These are phyloP conservation scores for Penicillium sp. DNA, from an alignment of 2,329 filamentous ascomycete genomes.

Conservation along the genomic window DNA sequence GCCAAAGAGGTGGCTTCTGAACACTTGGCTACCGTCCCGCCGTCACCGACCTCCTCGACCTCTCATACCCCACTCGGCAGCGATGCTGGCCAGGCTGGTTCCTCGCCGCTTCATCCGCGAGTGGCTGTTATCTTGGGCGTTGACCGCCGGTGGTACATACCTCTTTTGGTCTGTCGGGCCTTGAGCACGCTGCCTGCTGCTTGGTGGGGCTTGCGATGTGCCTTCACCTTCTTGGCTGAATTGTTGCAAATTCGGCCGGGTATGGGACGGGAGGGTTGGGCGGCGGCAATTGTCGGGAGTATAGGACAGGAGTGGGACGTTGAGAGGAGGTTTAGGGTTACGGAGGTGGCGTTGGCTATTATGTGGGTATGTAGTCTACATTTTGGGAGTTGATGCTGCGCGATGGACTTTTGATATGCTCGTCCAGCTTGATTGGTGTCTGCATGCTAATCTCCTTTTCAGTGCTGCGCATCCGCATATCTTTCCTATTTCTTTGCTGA, in stretches of 20 bases:
- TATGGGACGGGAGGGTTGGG: conserved; percentile 41
- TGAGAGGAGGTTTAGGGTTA: conserved; percentile 53
- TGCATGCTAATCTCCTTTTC: conserved; percentile 6
- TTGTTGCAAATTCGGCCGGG: conserved; percentile 50
- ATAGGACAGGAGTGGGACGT: conserved; percentile 43
- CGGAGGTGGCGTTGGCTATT: conserved; percentile 66
- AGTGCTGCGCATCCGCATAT: conserved; percentile 71
- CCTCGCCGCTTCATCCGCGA: conserved; percentile 61
- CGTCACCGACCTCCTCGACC: conserved; percentile 29
- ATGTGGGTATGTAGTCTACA: conserved; percentile 60
- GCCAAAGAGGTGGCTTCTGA: conserved; percentile 32
- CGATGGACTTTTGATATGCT: background rate
- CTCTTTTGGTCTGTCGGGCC: conserved; percentile 67
- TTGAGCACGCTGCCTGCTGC: conserved; percentile 65
- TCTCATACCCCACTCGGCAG: conserved; percentile 28
- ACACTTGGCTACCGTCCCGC: conserved; percentile 24
- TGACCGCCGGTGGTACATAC: conserved; percentile 66
- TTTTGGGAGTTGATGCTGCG: conserved; percentile 9
- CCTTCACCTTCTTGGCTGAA: conserved; percentile 63
- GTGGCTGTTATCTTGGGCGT: conserved; percentile 74
- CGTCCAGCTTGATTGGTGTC: background rate
- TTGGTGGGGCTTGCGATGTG: conserved; percentile 67
- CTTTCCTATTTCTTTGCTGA: conserved; percentile 79
- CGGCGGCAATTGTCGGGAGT: conserved; percentile 37
- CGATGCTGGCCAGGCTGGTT: conserved; percentile 27